Conservation (phyloP, 2,329 filamentous ascomycete species). For the Eutypa lata region DNA sequence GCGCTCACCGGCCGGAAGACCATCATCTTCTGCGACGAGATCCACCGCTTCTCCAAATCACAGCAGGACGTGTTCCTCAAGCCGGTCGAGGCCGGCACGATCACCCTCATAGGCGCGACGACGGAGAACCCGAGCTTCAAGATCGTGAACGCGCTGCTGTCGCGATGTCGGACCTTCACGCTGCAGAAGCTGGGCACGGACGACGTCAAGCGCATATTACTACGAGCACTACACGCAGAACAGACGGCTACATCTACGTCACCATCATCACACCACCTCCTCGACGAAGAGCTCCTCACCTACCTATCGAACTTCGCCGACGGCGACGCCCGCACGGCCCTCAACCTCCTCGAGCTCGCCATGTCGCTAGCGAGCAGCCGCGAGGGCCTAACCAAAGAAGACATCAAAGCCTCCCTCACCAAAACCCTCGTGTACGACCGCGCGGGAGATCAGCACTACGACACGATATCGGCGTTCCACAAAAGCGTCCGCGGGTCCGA, state of each 20-base stretch:
- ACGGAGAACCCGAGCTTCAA: slow-evolving; percentile 98
- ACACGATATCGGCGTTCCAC: slow-evolving; percentile 95
- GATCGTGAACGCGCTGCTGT: slow-evolving; percentile 81
- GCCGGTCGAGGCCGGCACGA: slow-evolving; percentile 84
- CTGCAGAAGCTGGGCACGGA: slow-evolving; percentile 70
- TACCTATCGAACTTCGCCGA: slow-evolving; percentile 87
- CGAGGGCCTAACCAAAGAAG: slow-evolving; percentile 65
- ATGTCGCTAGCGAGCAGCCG: slow-evolving; percentile 68
- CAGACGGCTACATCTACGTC: slow-evolving; percentile 32
- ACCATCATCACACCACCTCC: slow-evolving; percentile 38
- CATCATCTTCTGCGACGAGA: slow-evolving; percentile 97
- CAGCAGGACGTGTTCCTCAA: slow-evolving; percentile 95
- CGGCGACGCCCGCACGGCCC: slow-evolving; percentile 86
- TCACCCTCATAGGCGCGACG: slow-evolving; percentile 91
- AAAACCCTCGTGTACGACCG: slow-evolving; percentile 94
- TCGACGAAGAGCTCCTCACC: slow-evolving; percentile 72
- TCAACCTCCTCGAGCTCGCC: slow-evolving; percentile 89
- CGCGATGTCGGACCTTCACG: slow-evolving; percentile 87
- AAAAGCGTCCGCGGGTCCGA: slow-evolving; percentile 89
- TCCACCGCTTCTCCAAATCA: slow-evolving; percentile 84
- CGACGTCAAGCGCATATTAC: slow-evolving; percentile 70
- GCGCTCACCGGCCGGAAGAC: slow-evolving; percentile 82
- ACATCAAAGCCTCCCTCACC: slow-evolving; percentile 79
- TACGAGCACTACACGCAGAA: slow-evolving; percentile 69
- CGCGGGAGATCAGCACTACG: slow-evolving; percentile 94